Conservation (phyloP, 2,329 filamentous ascomycete genomes). For the Akanthomyces muscarius region DNA sequence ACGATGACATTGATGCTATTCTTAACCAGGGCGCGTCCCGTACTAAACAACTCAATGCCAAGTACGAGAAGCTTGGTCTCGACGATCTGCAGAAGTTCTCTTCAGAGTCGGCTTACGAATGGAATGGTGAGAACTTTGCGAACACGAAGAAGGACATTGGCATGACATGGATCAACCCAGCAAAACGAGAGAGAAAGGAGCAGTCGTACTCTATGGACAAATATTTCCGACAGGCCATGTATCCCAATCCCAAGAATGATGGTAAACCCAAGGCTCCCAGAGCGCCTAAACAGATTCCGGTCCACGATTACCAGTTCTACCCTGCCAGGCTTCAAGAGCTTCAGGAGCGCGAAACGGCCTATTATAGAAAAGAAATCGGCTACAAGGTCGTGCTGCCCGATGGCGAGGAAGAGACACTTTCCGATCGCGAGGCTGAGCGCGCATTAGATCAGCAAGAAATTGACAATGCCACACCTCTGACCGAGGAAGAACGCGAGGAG, state of each 20-base stretch:
- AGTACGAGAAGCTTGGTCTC: constrained; percentile 94
- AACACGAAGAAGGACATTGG: constrained; percentile 89
- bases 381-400: constrained; percentile 91
- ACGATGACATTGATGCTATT: constrained; percentile 89
- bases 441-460: constrained; percentile 88
- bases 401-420: constrained; percentile 80
- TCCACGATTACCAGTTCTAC: constrained; percentile 98
- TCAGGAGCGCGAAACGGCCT: constrained; percentile 94
- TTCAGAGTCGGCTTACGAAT: constrained; percentile 95
- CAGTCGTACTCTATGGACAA: constrained; percentile 98
- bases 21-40: constrained; percentile 81
- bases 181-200: constrained; percentile 97
- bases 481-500: constrained; percentile 82
- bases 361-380: constrained; percentile 90
- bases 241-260: constrained; percentile 74
- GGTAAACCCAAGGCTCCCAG: constrained; percentile 93
- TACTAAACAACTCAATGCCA: constrained; percentile 84
- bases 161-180: constrained; percentile 94
- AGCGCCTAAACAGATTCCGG: constrained; percentile 84
- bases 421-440: constrained; percentile 81
- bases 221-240: constrained; percentile 90
- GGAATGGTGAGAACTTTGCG: constrained; percentile 96
- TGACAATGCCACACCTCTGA: constrained; percentile 82
- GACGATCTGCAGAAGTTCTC: constrained; percentile 98
- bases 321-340: constrained; percentile 77